Evolutionary conservation across 2,329 filamentous ascomycete genomes (phyloP), one percentile per base, ranked within the genome.

Genomic region (Paraphaeosphaeria minitans): DNA sequence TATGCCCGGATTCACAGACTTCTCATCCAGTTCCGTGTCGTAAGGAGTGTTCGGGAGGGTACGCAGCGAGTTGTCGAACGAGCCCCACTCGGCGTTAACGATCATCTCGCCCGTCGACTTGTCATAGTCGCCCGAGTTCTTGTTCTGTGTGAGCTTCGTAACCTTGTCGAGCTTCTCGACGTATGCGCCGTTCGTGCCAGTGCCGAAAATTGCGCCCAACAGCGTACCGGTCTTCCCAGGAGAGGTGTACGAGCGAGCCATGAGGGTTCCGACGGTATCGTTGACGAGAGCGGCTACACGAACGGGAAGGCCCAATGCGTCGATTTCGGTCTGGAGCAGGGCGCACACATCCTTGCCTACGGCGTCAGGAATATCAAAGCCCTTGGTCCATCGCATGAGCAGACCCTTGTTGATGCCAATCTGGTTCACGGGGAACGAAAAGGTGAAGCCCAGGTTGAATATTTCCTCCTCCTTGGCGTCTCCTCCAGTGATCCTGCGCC

Each of bases 71-170:
- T 98, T 98, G 79, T 99, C 95, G 72, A 99, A 99, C 57, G 92
- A 96, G 62, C 95, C 95, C 95, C 95, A 99, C 80, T 99, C 95
- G 0, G 91, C 94, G 80, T 99, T 99, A 79, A 99, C 86, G 58
- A 99, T 92, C 95, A 99, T 99, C 68, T 96, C 87, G 53, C 93
- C 93, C 0, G 93, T 96, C 9, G 87, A 87, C 50, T 82, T 83
- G 77, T 97, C 92, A 67, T 90, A 95, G 4, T 89, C 87, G 43
- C 78, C 77, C 22, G 63, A 62, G 42, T 81, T 70, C 46, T 75
- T 76, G 45, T 75, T 70, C 55, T 77, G 66, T 47, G 79, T 78
- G 69, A 89, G 81, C 82, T 98, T 99, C 73, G 88, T 92, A 71
- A 98, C 86, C 66, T 92, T 93, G 68, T 84, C 80, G 19, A 96